Base-by-base conservation (phyloP, 345 rosid species). In the Hirschfeldia incana region DNA sequence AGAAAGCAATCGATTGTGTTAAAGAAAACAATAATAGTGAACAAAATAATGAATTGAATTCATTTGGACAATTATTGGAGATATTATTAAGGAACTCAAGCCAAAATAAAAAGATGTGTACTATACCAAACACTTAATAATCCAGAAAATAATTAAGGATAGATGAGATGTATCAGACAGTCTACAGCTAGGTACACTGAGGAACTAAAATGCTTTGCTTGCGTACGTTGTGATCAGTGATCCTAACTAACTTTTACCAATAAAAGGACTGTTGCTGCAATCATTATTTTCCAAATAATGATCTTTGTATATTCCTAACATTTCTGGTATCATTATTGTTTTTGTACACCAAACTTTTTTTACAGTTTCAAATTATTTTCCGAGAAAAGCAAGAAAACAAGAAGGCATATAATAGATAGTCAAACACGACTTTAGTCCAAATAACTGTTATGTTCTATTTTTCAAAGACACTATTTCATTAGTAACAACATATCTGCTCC, bases 171-270 rank as follows among this genome's bases (percentile, higher is more conserved):
- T 67, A 78, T 78, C 82, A 74, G 82, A 73, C 44, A 73, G 64
- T 79, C 32, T 73, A 79, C 82, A 79, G 78, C 78, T 73, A 60
- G 34, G 65, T 79, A 67, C 69, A 67, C 69, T 79, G 42, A 55
- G 8, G 65, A 36, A 73, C 46, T 73, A 60, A 67, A 60, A 49
- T 60, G 69, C 34, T 73, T 65, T 73, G 82, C 69, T 60, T 79
- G 49, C 73, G 78, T 78, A 60, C 74, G 78, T 79, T 79, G 78
- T 79, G 82, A 73, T 79, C 59, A 79, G 73, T 73, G 77, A 78
- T 78, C 77, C 67, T 73, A 73, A 67, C 82, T 69, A 78, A 73
- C 82, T 39, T 78, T 72, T 72, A 66, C 81, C 69, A 42, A 63
- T 73, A 72, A 66, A 66, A 44, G 73, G 42, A 72, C 69, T 67